Conservation (phyloP, 1,284 basidiomycete species). For the Ustilago lituana region DNA sequence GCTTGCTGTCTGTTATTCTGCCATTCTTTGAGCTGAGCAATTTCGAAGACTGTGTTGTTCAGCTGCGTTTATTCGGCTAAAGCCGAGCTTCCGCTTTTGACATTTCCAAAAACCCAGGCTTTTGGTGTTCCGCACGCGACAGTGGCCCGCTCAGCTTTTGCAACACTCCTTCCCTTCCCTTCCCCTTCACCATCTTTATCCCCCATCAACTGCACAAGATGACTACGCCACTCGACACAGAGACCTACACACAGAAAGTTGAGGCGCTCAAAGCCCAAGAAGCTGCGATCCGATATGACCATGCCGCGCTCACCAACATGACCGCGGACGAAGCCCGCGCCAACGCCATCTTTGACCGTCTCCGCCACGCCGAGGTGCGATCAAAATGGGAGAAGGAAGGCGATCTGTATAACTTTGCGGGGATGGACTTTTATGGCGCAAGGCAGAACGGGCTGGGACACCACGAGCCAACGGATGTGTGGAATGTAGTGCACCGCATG, state of each 20-base stretch:
- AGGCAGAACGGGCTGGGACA: slow-evolving; percentile 23
- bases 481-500: slow-evolving; percentile 37
- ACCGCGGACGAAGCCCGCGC: slow-evolving; percentile 22
- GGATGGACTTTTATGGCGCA: slow-evolving; percentile 45
- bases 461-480: slow-evolving; percentile 21
- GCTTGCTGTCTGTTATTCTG: not conserved
- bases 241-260: slow-evolving; percentile 16
- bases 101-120: slow-evolving; percentile 11
- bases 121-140: slow-evolving; percentile 8
- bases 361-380: slow-evolving; percentile 29
- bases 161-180: not conserved
- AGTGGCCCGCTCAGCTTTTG: too few relatives aligned
- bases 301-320: slow-evolving; percentile 24
- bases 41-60: too few relatives aligned
- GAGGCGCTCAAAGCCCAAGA: slow-evolving; percentile 31
- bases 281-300: slow-evolving; percentile 40
- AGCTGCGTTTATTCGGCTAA: slow-evolving; percentile 12
- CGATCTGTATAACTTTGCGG: slow-evolving; percentile 31
- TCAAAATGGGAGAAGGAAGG: slow-evolving; percentile 33
- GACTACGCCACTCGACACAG: not conserved
- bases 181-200: not conserved
- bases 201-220: slow-evolving; percentile 1
- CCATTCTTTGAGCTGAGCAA: too few relatives aligned
- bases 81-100: slow-evolving; percentile 14
- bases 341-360: slow-evolving; percentile 20